A percentile compares a stretch with the other conserved stretches of the same genome.
Conservation (phyloP, 106 monocot species). For the Cymbidium sinense region DNA sequence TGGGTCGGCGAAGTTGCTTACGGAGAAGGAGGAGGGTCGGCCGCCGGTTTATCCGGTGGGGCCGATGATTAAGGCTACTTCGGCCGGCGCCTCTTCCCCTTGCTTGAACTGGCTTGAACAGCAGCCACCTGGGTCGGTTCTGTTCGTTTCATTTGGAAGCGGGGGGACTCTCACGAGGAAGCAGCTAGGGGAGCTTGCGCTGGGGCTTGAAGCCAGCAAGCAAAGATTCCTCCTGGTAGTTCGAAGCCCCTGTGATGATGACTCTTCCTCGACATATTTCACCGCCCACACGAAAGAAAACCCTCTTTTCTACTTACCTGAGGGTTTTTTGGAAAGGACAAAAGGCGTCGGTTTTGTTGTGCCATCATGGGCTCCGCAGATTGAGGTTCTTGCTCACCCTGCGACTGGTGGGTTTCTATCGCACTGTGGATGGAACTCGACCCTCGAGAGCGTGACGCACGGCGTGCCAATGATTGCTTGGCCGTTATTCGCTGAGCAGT, state of each 20-base stretch:
- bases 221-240: slow-evolving; percentile 34
- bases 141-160: slow-evolving; percentile 42
- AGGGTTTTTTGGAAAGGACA: slow-evolving; percentile 20
- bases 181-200: slow-evolving; percentile 31
- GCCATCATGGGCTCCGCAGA: slow-evolving; percentile 28
- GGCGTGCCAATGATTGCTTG: slow-evolving; percentile 45
- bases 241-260: slow-evolving; percentile 23
- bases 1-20: slow-evolving; percentile 15
- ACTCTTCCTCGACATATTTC: slow-evolving; percentile 12
- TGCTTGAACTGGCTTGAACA: slow-evolving; percentile 29
- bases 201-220: slow-evolving; percentile 31
- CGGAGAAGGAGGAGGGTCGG: slow-evolving; percentile 1
- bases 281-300: slow-evolving; percentile 1
- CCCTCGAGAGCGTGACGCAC: slow-evolving; percentile 33
- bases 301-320: slow-evolving; percentile 18
- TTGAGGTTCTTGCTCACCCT: slow-evolving; percentile 8
- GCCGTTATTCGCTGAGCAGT: slow-evolving; percentile 51
- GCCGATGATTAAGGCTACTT: slow-evolving; percentile 22
- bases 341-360: slow-evolving; percentile 12
- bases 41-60: slow-evolving; percentile 49
- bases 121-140: slow-evolving; percentile 26
- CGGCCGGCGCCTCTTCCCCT: background rate
- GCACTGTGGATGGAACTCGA: slow-evolving; percentile 67
- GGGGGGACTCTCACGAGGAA: slow-evolving; percentile 17
- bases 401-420: slow-evolving; percentile 29